A percentile compares a stretch with the other conserved stretches of the same genome.
Evolutionary conservation across 106 monocot species (phyloP).

Genomic region (Xerophyta viscosa): DNA sequence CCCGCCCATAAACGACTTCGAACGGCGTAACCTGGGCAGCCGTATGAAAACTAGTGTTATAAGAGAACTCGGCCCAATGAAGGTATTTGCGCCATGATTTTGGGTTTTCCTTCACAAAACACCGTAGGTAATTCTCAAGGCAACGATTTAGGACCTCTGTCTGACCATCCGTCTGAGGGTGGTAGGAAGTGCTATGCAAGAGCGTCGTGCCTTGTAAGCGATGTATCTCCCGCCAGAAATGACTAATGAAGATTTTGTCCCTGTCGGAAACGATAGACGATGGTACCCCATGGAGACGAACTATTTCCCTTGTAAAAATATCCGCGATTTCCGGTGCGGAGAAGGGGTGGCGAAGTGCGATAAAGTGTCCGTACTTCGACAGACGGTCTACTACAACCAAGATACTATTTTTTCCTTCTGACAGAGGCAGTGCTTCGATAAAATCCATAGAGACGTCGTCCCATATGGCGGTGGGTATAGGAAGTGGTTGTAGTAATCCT

Average conservation of each 20-base stretch:
- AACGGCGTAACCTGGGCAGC: neutral
- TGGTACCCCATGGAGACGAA: neutral
- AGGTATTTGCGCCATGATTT: neutral
- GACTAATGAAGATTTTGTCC: neutral
- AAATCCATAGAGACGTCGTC: conserved; percentile 7
- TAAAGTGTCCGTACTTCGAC: neutral
- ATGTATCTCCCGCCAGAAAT: neutral
- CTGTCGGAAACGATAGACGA: neutral
- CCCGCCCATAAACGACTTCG: neutral
- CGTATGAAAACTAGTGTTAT: neutral
- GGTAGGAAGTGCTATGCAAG: neutral
- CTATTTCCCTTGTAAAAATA: neutral
- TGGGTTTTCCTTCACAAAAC: neutral
- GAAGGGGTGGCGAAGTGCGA: neutral
- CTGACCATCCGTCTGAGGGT: neutral
- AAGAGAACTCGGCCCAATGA: neutral
- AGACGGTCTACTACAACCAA: neutral
- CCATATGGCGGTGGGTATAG: neutral
- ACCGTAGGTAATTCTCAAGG: neutral
- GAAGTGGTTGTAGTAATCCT: neutral
- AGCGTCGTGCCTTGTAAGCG: neutral
- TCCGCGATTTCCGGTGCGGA: neutral
- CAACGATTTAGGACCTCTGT: neutral
- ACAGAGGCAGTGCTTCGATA: neutral
- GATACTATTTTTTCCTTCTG: neutral